Percentiles rank a stretch among this genome's conserved stretches.
These are phyloP conservation scores for Ganoderma lingzhi DNA, from an alignment of 1,284 basidiomycete genomes.

Conservation along the genomic window DNA sequence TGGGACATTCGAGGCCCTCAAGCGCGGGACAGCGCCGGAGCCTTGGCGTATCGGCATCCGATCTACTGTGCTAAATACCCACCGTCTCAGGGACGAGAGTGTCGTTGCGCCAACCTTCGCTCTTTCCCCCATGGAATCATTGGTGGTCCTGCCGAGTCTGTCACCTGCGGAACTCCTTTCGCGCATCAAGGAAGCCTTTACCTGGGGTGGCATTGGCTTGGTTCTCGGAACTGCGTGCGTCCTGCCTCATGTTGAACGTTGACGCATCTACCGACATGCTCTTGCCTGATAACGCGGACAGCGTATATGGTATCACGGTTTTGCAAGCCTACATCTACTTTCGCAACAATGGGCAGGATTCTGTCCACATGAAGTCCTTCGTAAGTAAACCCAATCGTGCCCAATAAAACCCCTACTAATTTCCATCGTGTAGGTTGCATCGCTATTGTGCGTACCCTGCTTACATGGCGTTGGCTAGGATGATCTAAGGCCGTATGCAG, in stretches of 20 bases:
- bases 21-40: not conserved
- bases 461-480: not conserved
- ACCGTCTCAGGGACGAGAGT: not conserved
- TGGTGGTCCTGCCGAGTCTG: not conserved
- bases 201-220: not conserved
- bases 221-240: not conserved
- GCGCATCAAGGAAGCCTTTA: not conserved
- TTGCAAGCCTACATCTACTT: conserved; percentile 2
- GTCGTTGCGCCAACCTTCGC: not conserved
- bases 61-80: not conserved
- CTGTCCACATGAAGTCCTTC: not conserved
- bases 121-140: not conserved
- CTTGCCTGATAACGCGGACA: not conserved
- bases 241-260: not conserved
- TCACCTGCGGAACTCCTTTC: not conserved
- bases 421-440: not conserved
- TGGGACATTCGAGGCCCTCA: not conserved
- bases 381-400: not conserved
- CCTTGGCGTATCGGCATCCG: not conserved
- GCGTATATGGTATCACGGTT: not conserved
- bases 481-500: not conserved
- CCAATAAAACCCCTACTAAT: not conserved
- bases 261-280: not conserved
- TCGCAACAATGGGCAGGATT: not conserved
- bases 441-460: not conserved